phyloP scores from a whole-genome alignment of 2,329 filamentous ascomycete genomes.

The Colletotrichum echinochloae region DNA sequence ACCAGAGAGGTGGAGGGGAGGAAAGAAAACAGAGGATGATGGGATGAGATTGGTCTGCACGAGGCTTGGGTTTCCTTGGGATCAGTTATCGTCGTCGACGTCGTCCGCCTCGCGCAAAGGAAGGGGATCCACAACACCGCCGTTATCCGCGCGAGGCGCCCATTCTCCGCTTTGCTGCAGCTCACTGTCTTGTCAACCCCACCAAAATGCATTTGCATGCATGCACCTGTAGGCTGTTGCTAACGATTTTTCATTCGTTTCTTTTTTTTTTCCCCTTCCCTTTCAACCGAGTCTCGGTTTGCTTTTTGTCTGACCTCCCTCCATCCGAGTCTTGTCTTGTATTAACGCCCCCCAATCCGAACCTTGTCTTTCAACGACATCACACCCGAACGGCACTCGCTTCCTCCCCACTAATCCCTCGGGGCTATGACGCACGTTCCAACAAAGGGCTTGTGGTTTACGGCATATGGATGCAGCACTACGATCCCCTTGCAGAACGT shows the following conservation, averaged over 20 bases:
- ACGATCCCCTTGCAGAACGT: background rate
- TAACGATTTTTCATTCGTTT: background rate
- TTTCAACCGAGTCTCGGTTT: background rate
- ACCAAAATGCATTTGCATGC: background rate
- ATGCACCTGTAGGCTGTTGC: background rate
- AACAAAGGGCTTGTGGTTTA: background rate
- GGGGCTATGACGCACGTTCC: slow-evolving; percentile 5
- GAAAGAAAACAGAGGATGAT: background rate
- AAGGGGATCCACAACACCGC: background rate
- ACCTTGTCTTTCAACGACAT: slow-evolving; percentile 1
- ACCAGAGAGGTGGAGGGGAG: background rate
- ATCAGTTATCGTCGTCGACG: background rate
- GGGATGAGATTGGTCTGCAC: background rate
- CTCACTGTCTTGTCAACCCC: too few species aligned
- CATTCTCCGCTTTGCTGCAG: slow-evolving; percentile 15
- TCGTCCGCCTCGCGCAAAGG: slow-evolving; percentile 11
- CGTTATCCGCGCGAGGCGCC: slow-evolving; percentile 13
- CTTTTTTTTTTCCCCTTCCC: background rate
- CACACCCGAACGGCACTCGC: background rate
- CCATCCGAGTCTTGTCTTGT: too few species aligned
- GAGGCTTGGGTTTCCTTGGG: background rate
- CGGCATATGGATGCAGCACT: background rate
- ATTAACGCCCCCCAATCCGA: background rate
- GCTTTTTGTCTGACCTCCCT: too few species aligned
- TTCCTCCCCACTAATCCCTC: background rate